Base-by-base conservation (phyloP, 345 rosid genomes). In the Arabis hirsuta region DNA sequence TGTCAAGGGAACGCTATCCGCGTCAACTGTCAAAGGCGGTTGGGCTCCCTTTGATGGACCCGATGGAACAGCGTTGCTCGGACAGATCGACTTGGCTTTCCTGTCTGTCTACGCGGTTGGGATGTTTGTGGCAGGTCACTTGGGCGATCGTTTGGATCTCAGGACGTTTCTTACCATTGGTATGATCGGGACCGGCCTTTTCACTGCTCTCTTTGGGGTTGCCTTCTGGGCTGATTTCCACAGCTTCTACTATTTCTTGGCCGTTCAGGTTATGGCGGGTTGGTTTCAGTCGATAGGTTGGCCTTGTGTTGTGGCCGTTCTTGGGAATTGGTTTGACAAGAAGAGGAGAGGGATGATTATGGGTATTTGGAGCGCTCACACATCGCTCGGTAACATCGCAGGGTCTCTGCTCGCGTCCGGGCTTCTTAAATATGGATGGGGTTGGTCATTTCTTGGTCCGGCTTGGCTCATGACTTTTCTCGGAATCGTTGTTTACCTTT, bases 341-440 rank as follows among this genome's bases (percentile, higher is more conserved):
- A 88, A 77, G 60, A 95, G 90, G 73, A 88, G 99, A 82, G 99
- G 99, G 22, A 73, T 95, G 64, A 85, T 91, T 38, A 89, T 89
- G 97, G 99, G 99, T 34, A 87, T 91, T 58, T 91, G 99, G 97
- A 95, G 91, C 85, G 97, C 99, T 67, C 96, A 95, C 55, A 95
- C 97, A 12, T 95, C 97, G 8, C 50, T 91, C 1, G 99, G 99
- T 68, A 95, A 91, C 80, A 91, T 95, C 63, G 76, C 78, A 13
- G 97, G 99, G 38, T 89, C 97, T 43, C 77, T 95, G 63, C 78
- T 95, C 22, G 99, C 93, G 20, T 69, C 97, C 5, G 86, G 84
- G 5, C 50, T 88, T 55, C 78, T 95, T 82, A 87, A 76, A 56
- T 88, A 82, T 55, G 97, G 97, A n/a, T 95, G 99, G 99, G 99